Evolutionary conservation across 1,284 basidiomycete species (phyloP), one percentile per base, ranked within the genome.

Genomic region (Omphalotus olearius): DNA sequence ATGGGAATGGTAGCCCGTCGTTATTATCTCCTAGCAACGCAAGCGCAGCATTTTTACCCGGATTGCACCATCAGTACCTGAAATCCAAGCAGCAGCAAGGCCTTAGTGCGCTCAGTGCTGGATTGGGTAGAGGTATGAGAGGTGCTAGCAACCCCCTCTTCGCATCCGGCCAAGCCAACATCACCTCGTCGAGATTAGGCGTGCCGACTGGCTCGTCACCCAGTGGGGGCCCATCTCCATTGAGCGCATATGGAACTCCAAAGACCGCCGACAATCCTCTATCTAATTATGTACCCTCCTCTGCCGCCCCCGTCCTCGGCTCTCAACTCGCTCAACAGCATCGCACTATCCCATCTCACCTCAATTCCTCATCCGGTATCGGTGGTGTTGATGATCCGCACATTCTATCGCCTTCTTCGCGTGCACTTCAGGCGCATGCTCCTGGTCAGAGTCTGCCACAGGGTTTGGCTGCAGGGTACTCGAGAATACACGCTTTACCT

Each of bases 371-470:
- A 23, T 25, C 38, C 25, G 44, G 37, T 20, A 44, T 30, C 14
- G 18, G 26, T 6, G 41, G 37, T 17, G 18, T 44, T 9, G 43
- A 40, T 20, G 43, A 38, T 26, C 42, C 36, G 18, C 43, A 45
- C 30, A 39, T 33, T 14, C 41, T 51, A 17, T 88, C 84, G 1
- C 87, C 88, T 0, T 79, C 78, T 14, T 70, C 85, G 17, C 76
- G 83, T 16, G 88, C 87, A 1, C 69, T 89, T 33, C 86, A 89
- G 61, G 70, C 80, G 10, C 91, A 93, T 58, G 89, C 89, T 1
- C 90, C 91, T 0, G 90, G 90, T 0, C 90, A 92, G 66, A 87
- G 83, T 67, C 73, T 93, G n/a, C 91, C 91, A 1, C 90, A 93
- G 56, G 91, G 91, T 35, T 74, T 93, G 20, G 91, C 91, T 0